Evolutionary conservation across 139 green algal genomes (phyloP).

Genomic region (Dunaliella sp.): DNA sequence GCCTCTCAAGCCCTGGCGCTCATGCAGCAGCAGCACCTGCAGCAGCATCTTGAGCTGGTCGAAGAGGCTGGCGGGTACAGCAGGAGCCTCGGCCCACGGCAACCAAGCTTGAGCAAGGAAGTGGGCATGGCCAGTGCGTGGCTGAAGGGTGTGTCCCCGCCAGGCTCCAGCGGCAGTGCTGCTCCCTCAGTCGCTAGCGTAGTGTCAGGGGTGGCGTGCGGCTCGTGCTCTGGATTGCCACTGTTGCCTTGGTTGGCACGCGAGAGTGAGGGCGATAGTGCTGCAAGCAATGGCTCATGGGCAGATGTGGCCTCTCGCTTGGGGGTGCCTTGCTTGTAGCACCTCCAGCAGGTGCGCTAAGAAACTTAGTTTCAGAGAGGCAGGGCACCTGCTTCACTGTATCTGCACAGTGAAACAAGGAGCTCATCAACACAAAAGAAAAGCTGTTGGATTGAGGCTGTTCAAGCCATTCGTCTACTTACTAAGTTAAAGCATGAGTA

Average conservation of each 20-base stretch:
- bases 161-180: too few relatives aligned
- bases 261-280: not conserved
- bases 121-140: too few relatives aligned
- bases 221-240: too few relatives aligned
- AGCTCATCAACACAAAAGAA: not conserved
- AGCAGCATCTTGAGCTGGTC: not conserved
- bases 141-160: not conserved
- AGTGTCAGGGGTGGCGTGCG: too few relatives aligned
- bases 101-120: too few relatives aligned
- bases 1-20: not conserved
- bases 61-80: not conserved
- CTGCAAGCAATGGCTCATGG: not conserved
- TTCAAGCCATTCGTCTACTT: too few relatives aligned
- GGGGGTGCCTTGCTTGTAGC: not conserved
- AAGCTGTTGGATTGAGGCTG: not conserved
- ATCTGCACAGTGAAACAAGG: not conserved
- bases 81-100: too few relatives aligned
- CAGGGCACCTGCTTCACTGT: not conserved
- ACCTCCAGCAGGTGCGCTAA: not conserved
- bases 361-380: too few relatives aligned
- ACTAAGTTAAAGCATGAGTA: too few relatives aligned
- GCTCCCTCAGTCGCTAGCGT: too few relatives aligned
- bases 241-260: not conserved
- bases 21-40: not conserved
- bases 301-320: not conserved